These are phyloP conservation scores for Moesziomyces sp. DNA, from an alignment of 1,284 basidiomycete species.

Conservation along the genomic window DNA sequence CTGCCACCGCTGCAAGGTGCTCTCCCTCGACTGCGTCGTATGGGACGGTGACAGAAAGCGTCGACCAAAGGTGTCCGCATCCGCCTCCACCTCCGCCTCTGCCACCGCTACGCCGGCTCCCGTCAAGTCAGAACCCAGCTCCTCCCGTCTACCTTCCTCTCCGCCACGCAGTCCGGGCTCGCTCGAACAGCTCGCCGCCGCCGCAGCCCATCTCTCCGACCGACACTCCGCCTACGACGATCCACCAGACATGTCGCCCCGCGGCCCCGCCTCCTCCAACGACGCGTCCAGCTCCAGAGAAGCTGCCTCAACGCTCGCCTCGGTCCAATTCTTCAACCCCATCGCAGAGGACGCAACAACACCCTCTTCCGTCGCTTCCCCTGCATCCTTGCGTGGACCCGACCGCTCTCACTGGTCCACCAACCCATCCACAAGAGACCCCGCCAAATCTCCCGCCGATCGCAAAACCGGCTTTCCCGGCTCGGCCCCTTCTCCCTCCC, in stretches of 20 bases:
- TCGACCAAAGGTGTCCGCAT: slow-evolving; percentile 21
- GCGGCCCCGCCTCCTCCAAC: slow-evolving; percentile 16
- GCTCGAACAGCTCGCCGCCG: slow-evolving; percentile 43
- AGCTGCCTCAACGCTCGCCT: slow-evolving; percentile 34
- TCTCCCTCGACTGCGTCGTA: slow-evolving; percentile 50
- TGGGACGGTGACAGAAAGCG: slow-evolving; percentile 57
- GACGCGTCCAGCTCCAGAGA: slow-evolving; percentile 27
- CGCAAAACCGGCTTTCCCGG: slow-evolving; percentile 4
- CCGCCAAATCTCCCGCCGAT: slow-evolving; percentile 2
- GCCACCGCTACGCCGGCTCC: neutral
- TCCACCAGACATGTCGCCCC: slow-evolving; percentile 21
- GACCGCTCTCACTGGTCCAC: slow-evolving; percentile 10
- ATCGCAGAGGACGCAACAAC: slow-evolving; percentile 12
- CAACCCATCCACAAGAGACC: neutral
- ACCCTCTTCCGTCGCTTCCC: slow-evolving; percentile 16
- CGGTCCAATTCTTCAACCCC: slow-evolving; percentile 49
- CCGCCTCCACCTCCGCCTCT: neutral
- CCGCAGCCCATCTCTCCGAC: slow-evolving; percentile 42
- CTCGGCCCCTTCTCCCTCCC: slow-evolving; percentile 9
- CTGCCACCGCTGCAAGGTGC: slow-evolving; percentile 51
- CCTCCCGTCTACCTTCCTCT: slow-evolving; percentile 21
- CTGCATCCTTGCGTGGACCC: slow-evolving; percentile 4
- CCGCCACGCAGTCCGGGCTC: slow-evolving; percentile 39
- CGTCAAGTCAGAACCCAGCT: slow-evolving; percentile 18
- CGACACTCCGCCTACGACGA: slow-evolving; percentile 25